Evolutionary conservation across 768 basidiomycete genomes (phyloP).

Genomic region (Filobasidium floriforme): DNA sequence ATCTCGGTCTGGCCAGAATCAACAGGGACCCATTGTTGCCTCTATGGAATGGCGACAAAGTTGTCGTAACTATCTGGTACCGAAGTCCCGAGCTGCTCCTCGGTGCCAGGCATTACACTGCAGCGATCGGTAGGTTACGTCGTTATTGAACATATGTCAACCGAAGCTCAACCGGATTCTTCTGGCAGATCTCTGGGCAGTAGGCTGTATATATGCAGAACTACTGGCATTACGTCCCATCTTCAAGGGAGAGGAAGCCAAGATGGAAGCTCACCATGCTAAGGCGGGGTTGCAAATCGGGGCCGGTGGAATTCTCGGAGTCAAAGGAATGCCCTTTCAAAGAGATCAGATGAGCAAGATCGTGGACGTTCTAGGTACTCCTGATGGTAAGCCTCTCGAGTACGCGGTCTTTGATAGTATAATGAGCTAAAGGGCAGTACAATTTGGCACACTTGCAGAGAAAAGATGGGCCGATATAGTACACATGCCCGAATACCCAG

Average conservation of each 20-base stretch:
- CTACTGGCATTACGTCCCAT: constrained; percentile 87
- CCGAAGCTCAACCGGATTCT: background rate
- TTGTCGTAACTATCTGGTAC: constrained; percentile 99
- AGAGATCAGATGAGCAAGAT: constrained; percentile 90
- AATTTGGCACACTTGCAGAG: constrained; percentile 49
- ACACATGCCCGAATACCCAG: constrained; percentile 81
- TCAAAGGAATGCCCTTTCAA: constrained; percentile 97
- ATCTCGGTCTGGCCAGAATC: constrained; percentile 85
- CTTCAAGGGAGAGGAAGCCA: constrained; percentile 98
- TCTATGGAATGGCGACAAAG: constrained; percentile 88
- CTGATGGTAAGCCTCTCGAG: constrained; percentile 56
- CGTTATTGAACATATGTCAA: background rate
- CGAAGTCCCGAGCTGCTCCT: constrained; percentile 91
- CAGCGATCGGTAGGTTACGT: constrained; percentile 56
- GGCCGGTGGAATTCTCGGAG: constrained; percentile 9
- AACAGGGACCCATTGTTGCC: constrained; percentile 86
- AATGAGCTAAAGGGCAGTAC: background rate
- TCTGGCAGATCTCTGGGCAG: constrained; percentile 76
- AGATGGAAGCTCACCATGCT: constrained; percentile 57
- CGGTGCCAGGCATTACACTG: constrained; percentile 96
- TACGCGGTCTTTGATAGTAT: background rate
- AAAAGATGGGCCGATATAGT: constrained; percentile 77
- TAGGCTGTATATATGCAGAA: constrained; percentile 96
- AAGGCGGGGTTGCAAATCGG: constrained; percentile 13
- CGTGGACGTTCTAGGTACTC: constrained; percentile 87